Base-by-base conservation (phyloP, 306 rosid genomes). In the Datisca glomerata region DNA sequence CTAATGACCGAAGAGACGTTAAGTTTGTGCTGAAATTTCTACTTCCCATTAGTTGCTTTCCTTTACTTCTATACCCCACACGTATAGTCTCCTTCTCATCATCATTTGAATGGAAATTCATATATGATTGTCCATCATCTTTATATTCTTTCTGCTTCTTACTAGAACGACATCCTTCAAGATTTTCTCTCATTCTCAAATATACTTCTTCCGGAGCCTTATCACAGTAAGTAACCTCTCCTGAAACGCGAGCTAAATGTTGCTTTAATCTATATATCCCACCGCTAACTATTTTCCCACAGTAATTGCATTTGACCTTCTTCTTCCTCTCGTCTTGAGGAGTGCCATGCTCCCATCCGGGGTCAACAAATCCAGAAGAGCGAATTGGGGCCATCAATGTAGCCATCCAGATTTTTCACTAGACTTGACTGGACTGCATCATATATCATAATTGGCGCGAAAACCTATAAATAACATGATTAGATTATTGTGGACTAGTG, bases 311-410 rank as follows among this genome's bases (percentile, higher is more conserved):
- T 53, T 80, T 79, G 46, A 89, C 97, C 63, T 83, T 89, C 87
- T 83, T 89, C 73, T 89, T 89, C 59, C 77, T 77, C 74, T 77
- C 97, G 60, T 89, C 97, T 65, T 83, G 95, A 47, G 97, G 91
- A 56, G 59, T 43, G 10, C 95, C 97, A 65, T 89, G 95, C 57
- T 89, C 95, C 97, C 97, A 89, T 29, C 97, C 97, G 4, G 95
- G 97, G 68, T 89, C 94, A 41, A 80, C 70, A 67, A 80, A 70
- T 48, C 95, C 97, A 27, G 68, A 51, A 41, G 97, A 63, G 63
- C 91, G 95, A 47, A 64, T 34, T 47, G 94, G 79, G 49, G 82
- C 86, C 78, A 73, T 80, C 53, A 68, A 35, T 21, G 11, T 10
- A 21, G 17, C 47, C 22, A 25, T 16, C 4, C 28, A 20, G 4